A percentile compares a stretch with the other conserved stretches of the same genome.
Evolutionary conservation across 2,329 filamentous ascomycete species (phyloP).

Genomic region (Fusarium pininemorale): DNA sequence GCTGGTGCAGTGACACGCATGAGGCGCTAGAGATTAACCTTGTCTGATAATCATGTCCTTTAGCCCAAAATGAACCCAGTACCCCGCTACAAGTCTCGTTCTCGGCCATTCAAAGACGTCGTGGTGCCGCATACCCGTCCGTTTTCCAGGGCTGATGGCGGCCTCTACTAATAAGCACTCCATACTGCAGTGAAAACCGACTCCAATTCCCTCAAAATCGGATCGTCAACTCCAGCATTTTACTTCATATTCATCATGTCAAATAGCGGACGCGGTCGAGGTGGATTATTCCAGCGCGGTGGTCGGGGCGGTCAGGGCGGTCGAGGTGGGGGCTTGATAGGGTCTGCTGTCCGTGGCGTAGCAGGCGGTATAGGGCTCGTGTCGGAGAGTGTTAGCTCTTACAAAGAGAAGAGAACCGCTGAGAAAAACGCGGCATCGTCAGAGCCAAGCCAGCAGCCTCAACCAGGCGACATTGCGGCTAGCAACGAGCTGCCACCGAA

Average conservation of each 20-base stretch:
- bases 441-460: not conserved
- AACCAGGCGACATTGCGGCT: not conserved
- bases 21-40: not conserved
- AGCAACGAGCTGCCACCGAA: not conserved
- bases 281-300: not conserved
- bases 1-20: not conserved
- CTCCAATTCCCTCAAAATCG: not conserved
- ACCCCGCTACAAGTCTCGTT: not conserved
- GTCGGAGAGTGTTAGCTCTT: constrained; percentile 11
- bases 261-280: not conserved
- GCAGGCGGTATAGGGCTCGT: constrained; percentile 14
- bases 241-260: not conserved
- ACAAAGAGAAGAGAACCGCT: constrained; percentile 5
- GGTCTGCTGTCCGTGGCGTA: constrained; percentile 10
- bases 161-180: not conserved
- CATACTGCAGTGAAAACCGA: not conserved
- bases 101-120: not conserved
- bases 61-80: not conserved
- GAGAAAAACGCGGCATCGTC: not conserved
- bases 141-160: not conserved
- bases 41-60: not conserved
- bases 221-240: not conserved
- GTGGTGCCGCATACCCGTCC: constrained; percentile 7
- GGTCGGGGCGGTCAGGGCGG: not conserved
- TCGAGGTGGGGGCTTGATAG: not conserved